Percentiles rank a stretch among this genome's conserved stretches.
Evolutionary conservation across 192 early-diverging fungal genomes (phyloP).

Genomic region (Podila epigama): DNA sequence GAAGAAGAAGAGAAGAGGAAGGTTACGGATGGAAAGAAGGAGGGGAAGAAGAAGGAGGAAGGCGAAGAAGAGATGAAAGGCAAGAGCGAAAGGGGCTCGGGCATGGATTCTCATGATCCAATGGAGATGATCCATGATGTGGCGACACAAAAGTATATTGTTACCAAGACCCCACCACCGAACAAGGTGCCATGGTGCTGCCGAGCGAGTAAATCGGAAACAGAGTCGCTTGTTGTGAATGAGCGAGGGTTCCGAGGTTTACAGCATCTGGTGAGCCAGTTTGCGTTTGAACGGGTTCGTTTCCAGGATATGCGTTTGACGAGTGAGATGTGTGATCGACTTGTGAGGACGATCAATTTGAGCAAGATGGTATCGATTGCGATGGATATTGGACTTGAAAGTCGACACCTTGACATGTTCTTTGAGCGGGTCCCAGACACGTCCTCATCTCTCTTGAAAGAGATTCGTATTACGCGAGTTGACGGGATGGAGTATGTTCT

Average conservation of each 20-base stretch:
- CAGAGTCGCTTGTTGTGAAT: neutral
- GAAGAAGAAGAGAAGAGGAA: too few relatives aligned
- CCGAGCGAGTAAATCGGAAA: neutral
- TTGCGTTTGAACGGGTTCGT: neutral
- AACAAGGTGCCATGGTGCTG: neutral
- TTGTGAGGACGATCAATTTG: neutral
- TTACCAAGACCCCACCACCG: neutral
- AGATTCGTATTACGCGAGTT: neutral
- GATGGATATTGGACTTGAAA: neutral
- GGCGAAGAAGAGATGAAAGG: too few relatives aligned
- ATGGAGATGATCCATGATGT: neutral
- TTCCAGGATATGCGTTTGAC: neutral
- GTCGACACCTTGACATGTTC: neutral
- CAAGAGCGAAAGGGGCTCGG: too few relatives aligned
- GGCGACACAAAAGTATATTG: neutral
- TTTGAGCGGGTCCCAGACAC: neutral
- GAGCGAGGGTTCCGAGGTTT: neutral
- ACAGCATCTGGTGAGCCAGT: neutral
- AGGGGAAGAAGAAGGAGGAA: too few relatives aligned
- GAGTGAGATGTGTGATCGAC: neutral
- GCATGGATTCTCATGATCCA: too few relatives aligned
- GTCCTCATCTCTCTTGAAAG: neutral
- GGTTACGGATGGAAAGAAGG: too few relatives aligned
- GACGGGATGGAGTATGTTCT: constrained; percentile 1
- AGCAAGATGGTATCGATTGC: neutral